Conservation (phyloP, 371 early-diverging fungal genomes). For the Mortierella sp. region DNA sequence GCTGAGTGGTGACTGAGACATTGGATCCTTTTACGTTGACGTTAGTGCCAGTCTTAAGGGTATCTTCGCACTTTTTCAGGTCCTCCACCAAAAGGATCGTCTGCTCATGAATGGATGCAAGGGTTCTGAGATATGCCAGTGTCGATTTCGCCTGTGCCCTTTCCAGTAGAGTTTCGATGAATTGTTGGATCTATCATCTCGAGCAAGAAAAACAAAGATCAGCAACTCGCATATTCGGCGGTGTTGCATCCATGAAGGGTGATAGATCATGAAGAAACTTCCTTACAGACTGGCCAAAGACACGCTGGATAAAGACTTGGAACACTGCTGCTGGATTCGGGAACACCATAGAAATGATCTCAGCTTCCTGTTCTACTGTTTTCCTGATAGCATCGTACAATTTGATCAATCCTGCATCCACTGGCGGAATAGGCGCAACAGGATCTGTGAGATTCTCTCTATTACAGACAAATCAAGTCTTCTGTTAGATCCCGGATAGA, state of each 20-base stretch:
- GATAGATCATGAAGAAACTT: too few relatives aligned
- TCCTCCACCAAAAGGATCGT: slow-evolving; percentile 80
- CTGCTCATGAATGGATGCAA: slow-evolving; percentile 81
- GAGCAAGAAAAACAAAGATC: too few relatives aligned
- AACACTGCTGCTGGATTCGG: slow-evolving; percentile 92
- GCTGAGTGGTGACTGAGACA: slow-evolving; percentile 59
- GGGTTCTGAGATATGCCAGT: slow-evolving; percentile 81
- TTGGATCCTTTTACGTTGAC: slow-evolving; percentile 57
- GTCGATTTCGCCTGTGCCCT: slow-evolving; percentile 77
- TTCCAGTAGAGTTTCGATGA: slow-evolving; percentile 80
- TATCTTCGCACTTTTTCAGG: slow-evolving; percentile 64
- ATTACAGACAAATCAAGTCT: background rate
- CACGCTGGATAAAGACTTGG: slow-evolving; percentile 92
- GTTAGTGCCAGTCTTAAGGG: slow-evolving; percentile 45
- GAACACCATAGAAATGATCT: slow-evolving; percentile 89
- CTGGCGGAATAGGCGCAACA: slow-evolving; percentile 68
- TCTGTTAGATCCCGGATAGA: slow-evolving; percentile 3
- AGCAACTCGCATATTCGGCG: too few relatives aligned
- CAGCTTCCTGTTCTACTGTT: slow-evolving; percentile 88
- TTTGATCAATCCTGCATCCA: slow-evolving; percentile 80
- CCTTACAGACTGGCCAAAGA: slow-evolving; percentile 94
- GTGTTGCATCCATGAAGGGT: too few relatives aligned
- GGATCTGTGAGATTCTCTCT: slow-evolving; percentile 62
- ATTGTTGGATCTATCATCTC: slow-evolving; percentile 80
- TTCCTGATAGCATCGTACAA: slow-evolving; percentile 86